Evolutionary conservation across 2,329 filamentous ascomycete species (phyloP).

Genomic region (Bretziella fagacearum): DNA sequence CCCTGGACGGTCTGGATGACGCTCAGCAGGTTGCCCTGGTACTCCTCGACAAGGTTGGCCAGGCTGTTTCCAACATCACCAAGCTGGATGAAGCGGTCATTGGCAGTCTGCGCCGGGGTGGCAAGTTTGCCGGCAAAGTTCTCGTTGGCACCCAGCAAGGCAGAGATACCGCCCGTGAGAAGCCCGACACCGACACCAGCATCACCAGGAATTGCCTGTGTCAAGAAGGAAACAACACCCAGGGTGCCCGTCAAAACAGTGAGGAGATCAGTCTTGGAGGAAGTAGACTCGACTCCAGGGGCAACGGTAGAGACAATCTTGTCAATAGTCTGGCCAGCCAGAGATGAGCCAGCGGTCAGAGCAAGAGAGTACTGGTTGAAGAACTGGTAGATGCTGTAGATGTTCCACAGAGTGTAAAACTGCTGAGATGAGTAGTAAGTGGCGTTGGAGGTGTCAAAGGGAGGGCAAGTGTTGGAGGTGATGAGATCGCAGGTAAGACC

Average conservation of each 20-base stretch:
- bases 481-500: conserved; percentile 19
- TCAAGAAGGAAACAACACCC: conserved; percentile 16
- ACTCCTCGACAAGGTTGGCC: conserved; percentile 18
- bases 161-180: conserved; percentile 14
- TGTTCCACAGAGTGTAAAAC: conserved; percentile 20
- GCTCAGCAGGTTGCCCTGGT: conserved; percentile 16
- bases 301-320: conserved; percentile 18
- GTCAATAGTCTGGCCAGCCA: conserved; percentile 18
- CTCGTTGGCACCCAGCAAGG: conserved; percentile 14
- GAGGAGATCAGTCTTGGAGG: conserved; percentile 15
- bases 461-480: conserved; percentile 18
- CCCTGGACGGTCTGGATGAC: conserved; percentile 16
- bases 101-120: conserved; percentile 16
- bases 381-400: conserved; percentile 19
- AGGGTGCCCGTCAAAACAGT: conserved; percentile 16
- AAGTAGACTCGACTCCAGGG: conserved; percentile 16
- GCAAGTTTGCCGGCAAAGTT: conserved; percentile 13
- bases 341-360: conserved; percentile 17
- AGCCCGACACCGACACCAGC: conserved; percentile 15
- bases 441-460: conserved; percentile 14
- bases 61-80: conserved; percentile 18
- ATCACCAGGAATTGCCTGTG: conserved; percentile 16
- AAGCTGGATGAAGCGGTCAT: conserved; percentile 18
- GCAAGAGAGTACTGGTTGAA: conserved; percentile 20
- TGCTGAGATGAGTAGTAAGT: conserved; percentile 18